phyloP scores from a whole-genome alignment of 148 eudicot species.

The Fagopyrum esculentum region DNA sequence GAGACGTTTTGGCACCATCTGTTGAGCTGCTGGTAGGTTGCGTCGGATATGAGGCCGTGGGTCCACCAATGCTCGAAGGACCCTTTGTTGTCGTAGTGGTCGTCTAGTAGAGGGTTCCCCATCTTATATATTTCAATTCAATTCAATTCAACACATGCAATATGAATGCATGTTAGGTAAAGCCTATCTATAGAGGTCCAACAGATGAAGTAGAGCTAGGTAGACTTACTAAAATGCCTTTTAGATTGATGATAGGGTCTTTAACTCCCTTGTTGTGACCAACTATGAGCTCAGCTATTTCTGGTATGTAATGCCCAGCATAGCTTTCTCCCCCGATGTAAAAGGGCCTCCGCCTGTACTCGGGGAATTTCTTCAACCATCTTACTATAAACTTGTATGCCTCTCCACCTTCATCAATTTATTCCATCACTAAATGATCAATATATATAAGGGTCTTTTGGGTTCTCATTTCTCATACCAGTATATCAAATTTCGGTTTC shows the following conservation, averaged over 20 bases:
- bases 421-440: neutral
- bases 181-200: too few species aligned
- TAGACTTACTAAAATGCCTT: conserved; percentile 4
- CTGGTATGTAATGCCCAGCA: conserved; percentile 11
- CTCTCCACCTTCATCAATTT: neutral
- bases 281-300: neutral
- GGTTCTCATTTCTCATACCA: too few species aligned
- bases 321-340: conserved; percentile 44
- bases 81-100: conserved; percentile 29
- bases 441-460: neutral
- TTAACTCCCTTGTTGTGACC: neutral
- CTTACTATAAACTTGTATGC: conserved; percentile 13
- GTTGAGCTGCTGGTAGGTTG: conserved; percentile 28
- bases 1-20: conserved; percentile 33
- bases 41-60: conserved; percentile 39
- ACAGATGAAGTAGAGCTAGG: too few species aligned
- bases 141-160: neutral
- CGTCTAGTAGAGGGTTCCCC: conserved; percentile 40
- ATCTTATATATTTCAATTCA: conserved; percentile 17
- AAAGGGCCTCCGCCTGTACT: conserved; percentile 38
- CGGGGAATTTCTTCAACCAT: conserved; percentile 37
- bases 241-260: conserved; percentile 1
- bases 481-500: too few species aligned
- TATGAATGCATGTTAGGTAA: too few species aligned
- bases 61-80: conserved; percentile 46